These are phyloP conservation scores for Yamadazyma akitaensis DNA, from an alignment of 805 yeast genomes.

Conservation along the genomic window DNA sequence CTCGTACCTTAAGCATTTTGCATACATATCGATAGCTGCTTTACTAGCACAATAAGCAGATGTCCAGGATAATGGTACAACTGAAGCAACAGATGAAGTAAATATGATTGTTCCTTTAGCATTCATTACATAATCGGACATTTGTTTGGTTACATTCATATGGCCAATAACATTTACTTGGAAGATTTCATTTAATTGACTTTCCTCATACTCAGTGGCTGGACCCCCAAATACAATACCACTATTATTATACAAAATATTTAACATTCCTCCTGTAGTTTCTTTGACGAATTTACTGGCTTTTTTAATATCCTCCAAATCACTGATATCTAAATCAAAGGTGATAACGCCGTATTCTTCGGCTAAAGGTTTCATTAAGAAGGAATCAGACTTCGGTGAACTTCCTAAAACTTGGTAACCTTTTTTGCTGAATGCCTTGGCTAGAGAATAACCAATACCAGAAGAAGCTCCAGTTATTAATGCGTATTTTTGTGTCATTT, in stretches of 20 bases:
- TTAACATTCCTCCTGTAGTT: slow-evolving; percentile 30
- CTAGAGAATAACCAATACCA: slow-evolving; percentile 46
- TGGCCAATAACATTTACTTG: slow-evolving; percentile 41
- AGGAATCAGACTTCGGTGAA: slow-evolving; percentile 24
- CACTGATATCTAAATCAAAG: slow-evolving; percentile 34
- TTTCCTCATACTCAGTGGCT: slow-evolving; percentile 30
- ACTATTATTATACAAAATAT: slow-evolving; percentile 42
- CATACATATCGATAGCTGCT: slow-evolving; percentile 18
- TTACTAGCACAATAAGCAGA: slow-evolving; percentile 35
- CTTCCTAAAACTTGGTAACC: slow-evolving; percentile 40
- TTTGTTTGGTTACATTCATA: slow-evolving; percentile 30
- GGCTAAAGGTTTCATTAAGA: slow-evolving; percentile 23
- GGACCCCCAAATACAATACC: slow-evolving; percentile 28
- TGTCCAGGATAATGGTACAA: slow-evolving; percentile 31
- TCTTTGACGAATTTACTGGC: slow-evolving; percentile 19
- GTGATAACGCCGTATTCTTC: slow-evolving; percentile 25
- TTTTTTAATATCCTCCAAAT: slow-evolving; percentile 23
- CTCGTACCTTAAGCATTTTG: slow-evolving; percentile 16
- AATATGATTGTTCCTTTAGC: slow-evolving; percentile 36
- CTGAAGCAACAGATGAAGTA: slow-evolving; percentile 33
- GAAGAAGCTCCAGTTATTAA: slow-evolving; percentile 52
- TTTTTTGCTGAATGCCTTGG: slow-evolving; percentile 39
- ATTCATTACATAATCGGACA: slow-evolving; percentile 27
- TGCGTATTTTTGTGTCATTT: slow-evolving; percentile 26
- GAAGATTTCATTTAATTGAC: slow-evolving; percentile 17